These are phyloP conservation scores for Colletotrichum tabaci DNA, from an alignment of 2,329 filamentous ascomycete species.

Conservation along the genomic window DNA sequence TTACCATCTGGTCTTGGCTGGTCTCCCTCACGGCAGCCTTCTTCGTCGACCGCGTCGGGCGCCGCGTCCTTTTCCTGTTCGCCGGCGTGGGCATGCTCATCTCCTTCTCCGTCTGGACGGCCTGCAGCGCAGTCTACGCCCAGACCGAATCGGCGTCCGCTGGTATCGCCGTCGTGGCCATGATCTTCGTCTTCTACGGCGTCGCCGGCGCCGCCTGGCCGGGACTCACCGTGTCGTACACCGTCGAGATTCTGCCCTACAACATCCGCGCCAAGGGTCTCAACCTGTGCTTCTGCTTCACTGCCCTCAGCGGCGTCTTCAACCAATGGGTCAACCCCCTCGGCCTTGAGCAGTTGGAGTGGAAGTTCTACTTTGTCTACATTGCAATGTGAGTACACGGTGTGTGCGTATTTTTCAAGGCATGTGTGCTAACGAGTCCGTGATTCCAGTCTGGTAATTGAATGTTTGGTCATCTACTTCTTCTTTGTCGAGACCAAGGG, in stretches of 20 bases:
- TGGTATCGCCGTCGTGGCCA: slow-evolving; percentile 37
- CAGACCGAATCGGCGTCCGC: slow-evolving; percentile 28
- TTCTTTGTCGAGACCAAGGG: slow-evolving; percentile 64
- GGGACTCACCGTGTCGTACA: slow-evolving; percentile 59
- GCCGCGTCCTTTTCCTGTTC: slow-evolving; percentile 43
- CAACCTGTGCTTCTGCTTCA: slow-evolving; percentile 44
- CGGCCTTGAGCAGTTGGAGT: slow-evolving; percentile 58
- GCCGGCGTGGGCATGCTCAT: slow-evolving; percentile 47
- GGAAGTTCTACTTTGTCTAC: slow-evolving; percentile 62
- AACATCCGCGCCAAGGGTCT: slow-evolving; percentile 41
- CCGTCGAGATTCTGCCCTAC: slow-evolving; percentile 43
- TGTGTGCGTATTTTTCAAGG: no score
- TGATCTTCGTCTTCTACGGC: slow-evolving; percentile 42
- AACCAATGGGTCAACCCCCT: slow-evolving; percentile 59
- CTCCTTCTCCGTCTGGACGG: slow-evolving; percentile 47
- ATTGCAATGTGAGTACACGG: slow-evolving; percentile 46
- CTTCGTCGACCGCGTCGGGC: slow-evolving; percentile 50
- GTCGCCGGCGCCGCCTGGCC: slow-evolving; percentile 55
- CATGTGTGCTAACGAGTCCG: background rate
- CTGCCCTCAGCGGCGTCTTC: slow-evolving; percentile 50
- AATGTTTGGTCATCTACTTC: slow-evolving; percentile 57
- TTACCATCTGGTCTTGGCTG: slow-evolving; percentile 49
- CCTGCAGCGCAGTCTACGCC: slow-evolving; percentile 37
- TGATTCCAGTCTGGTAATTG: slow-evolving; percentile 46
- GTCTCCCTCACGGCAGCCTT: slow-evolving; percentile 47